These are phyloP conservation scores for Scenedesmus sp. DNA, from an alignment of 163 green algal genomes.

Conservation along the genomic window DNA sequence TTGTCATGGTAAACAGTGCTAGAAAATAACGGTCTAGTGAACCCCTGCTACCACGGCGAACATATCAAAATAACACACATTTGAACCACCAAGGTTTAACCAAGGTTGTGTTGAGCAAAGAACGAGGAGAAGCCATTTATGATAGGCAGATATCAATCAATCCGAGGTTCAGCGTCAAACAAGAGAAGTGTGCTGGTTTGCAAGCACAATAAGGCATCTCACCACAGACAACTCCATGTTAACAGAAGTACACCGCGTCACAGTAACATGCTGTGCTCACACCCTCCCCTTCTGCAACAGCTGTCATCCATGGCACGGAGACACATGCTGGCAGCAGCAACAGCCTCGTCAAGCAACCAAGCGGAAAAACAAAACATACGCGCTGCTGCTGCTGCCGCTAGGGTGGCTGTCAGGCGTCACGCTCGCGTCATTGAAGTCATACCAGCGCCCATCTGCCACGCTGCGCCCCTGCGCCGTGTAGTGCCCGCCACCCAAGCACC, in stretches of 20 bases:
- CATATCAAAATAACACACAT: too few relatives aligned
- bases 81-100: neutral
- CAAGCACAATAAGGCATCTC: neutral
- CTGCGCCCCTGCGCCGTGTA: slow-evolving; percentile 75
- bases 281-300: neutral
- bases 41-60: too few relatives aligned
- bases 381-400: slow-evolving; percentile 51
- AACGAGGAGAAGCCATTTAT: neutral
- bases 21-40: neutral
- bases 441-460: slow-evolving; percentile 65
- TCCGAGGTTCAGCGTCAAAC: too few relatives aligned
- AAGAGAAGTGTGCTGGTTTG: neutral
- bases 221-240: neutral
- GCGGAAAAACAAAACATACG: slow-evolving; percentile 60
- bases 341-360: slow-evolving; percentile 1
- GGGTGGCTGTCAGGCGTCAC: slow-evolving; percentile 48
- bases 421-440: slow-evolving; percentile 75
- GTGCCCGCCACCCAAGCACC: slow-evolving; percentile 79
- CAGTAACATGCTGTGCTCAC: neutral
- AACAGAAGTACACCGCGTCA: neutral
- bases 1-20: neutral
- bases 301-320: neutral
- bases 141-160: neutral
- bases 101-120: neutral
- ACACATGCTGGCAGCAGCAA: neutral